Base-by-base conservation (phyloP, 139 green algal genomes). In the Axilococcus clingmanii region DNA sequence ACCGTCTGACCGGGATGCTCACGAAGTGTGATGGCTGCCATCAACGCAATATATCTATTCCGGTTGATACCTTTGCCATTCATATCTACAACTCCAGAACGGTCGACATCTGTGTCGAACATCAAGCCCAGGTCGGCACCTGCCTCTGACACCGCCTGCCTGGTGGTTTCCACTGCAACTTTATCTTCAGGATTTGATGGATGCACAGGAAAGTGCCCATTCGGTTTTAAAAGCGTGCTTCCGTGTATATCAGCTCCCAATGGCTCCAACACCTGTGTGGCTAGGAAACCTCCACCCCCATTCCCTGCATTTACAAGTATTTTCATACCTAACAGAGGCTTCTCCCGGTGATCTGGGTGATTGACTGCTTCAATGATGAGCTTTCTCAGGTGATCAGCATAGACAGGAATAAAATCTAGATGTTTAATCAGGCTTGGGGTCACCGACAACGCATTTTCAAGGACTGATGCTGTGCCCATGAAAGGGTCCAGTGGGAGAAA, bases 71-170 rank as follows among this genome's bases (percentile, higher is more conserved):
- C 71, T 4, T 64, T 60, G 12, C 91, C 87, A 12, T 62, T 35
- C 0, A 40, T 35, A 29, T 89, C 82, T 32, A 96, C 83, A 24
- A 95, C 80, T 8, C 77, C 82, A 7, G 59, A 78, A 27, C 91
- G 79, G 73, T 98, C 91, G 28, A 97, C 89, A 62, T 98, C 91
- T 2, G 91, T 98, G 70, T 98, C 91, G 48, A 96, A 89, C 25
- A 96, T 78, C 22, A 98, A 87, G 27, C 89, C 91, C 38, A 98
- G 65, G 48, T 98, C 86, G 2, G 91, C 84, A 0, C 66, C 58
- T 7, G 60, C 51, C n/a, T 28, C 27, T 3, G 29, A 30, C n/a
- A 78, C 66, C 17, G 64, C 49, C 1, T 48, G 22, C 43, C 64
- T 69, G 9, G 83, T 77, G 3, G 76, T 74, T 3, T 63, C 38